Evolutionary conservation across 2,329 filamentous ascomycete species (phyloP), one percentile per base, ranked within the genome.

Genomic region (Metarhizium album): DNA sequence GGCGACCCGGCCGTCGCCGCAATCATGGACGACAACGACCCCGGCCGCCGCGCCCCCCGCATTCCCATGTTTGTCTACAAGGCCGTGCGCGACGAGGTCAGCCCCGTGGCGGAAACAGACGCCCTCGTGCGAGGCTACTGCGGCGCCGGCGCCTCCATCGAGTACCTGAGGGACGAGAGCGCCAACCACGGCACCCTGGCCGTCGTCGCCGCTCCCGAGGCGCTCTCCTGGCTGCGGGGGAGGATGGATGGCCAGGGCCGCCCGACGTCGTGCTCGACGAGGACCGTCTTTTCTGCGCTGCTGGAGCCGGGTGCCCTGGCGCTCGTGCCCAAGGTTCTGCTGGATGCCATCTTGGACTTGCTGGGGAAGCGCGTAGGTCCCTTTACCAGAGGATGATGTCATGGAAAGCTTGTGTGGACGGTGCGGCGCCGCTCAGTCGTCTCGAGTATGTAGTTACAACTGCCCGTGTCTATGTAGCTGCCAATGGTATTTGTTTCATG

Each of bases 1-100:
- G 6, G 24, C 42, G 7, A 35, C 33, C 42, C 42, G 1, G 1
- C 31, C 7, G 42, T 31, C 16, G 23, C 42, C 8, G 38, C 24
- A 20, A 22, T 51, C 13, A 6, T 37, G 13, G 3, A 3, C 16
- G 38, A 42, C 14, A 51, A 51, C 23, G 27, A 3, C 18, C 49
- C 47, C 3, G 49, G 49, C 5, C 45, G 29, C 11, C 42, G 13
- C 8, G 24, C 27, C 11, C 48, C 48, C 8, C 8, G 1, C 7
- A n/a, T 45, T 3, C 48, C 31, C 33, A 38, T 51, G 18, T 47
- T 47, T 20, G 20, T 51, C 2, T 51, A 51, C 45, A 51, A 51
- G 38, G 18, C 42, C 18, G 27, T 46, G 4, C 14, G 1, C 20
- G 48, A 50, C 22, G 48, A 50, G 31, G 24, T 50, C 31, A 50